These are phyloP conservation scores for Cordyceps fumosorosea DNA, from an alignment of 2,329 filamentous ascomycete species.

Conservation along the genomic window DNA sequence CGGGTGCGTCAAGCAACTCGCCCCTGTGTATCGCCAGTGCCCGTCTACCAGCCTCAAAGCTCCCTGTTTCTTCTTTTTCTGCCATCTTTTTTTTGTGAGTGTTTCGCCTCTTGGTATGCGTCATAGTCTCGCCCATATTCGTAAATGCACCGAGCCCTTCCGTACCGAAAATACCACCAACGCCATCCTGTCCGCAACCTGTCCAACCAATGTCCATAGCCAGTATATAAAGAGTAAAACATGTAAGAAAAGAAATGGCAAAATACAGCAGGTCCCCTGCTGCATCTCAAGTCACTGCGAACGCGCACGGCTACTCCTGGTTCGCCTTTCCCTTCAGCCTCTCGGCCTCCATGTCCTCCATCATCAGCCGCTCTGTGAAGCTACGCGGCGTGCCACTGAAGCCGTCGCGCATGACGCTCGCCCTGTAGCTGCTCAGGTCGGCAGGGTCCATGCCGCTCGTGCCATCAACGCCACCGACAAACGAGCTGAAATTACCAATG, in stretches of 20 bases:
- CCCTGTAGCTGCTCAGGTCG: conserved; percentile 37
- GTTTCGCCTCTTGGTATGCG: not conserved
- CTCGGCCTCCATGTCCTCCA: conserved; percentile 37
- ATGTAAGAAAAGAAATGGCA: not conserved
- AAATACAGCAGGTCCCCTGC: not conserved
- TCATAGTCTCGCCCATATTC: not conserved
- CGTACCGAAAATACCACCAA: not conserved
- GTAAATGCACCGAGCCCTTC: not conserved
- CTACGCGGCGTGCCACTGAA: conserved; percentile 40
- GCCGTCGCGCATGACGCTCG: conserved; percentile 31
- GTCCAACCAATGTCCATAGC: not conserved
- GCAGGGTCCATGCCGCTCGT: conserved; percentile 42
- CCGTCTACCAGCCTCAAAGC: not conserved
- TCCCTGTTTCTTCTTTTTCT: not conserved
- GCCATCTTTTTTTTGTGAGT: not conserved
- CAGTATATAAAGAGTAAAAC: not conserved
- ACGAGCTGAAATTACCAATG: conserved; percentile 42
- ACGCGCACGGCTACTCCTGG: not conserved
- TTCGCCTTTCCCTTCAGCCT: not conserved
- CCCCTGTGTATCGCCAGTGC: not conserved
- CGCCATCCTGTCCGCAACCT: not conserved
- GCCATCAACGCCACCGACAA: conserved; percentile 49
- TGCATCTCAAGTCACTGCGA: not conserved
- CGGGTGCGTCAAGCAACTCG: not conserved
- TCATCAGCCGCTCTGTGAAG: conserved; percentile 42